Conservation (phyloP, 2,329 filamentous ascomycete species). For the Iodosphaeria phyllophila region DNA sequence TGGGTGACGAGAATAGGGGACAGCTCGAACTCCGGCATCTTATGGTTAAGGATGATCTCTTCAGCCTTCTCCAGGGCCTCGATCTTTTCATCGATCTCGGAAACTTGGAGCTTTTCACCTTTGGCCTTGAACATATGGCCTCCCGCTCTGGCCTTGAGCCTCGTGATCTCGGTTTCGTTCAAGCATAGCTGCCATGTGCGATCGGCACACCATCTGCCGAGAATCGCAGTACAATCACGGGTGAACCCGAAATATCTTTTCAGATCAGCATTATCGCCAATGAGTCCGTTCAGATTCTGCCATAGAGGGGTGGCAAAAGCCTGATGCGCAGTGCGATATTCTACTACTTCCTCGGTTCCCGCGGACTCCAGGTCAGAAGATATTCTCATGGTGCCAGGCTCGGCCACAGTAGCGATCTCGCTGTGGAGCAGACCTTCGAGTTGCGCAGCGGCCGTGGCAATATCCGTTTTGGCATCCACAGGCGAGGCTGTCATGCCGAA, state of each 20-base stretch:
- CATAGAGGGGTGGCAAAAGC: constrained; percentile 48
- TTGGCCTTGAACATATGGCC: constrained; percentile 16
- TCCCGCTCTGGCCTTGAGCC: constrained; percentile 37
- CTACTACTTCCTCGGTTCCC: constrained; percentile 38
- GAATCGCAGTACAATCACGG: constrained; percentile 36
- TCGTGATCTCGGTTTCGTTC: constrained; percentile 39
- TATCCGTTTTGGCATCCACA: constrained; percentile 63
- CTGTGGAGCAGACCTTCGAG: constrained; percentile 65
- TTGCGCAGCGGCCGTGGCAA: constrained; percentile 48
- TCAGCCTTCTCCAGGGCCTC: constrained; percentile 36
- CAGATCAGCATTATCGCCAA: constrained; percentile 26
- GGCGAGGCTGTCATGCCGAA: constrained; percentile 97
- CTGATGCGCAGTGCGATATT: constrained; percentile 26
- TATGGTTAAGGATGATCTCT: constrained; percentile 31
- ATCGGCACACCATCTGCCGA: constrained; percentile 77
- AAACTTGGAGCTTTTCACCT: constrained; percentile 8
- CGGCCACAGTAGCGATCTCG: constrained; percentile 57
- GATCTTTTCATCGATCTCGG: constrained; percentile 8
- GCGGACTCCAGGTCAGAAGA: constrained; percentile 32
- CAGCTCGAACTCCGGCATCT: constrained; percentile 15
- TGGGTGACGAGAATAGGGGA: constrained; percentile 35
- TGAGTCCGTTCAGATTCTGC: constrained; percentile 27
- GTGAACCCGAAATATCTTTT: constrained; percentile 39
- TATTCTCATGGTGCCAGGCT: constrained; percentile 35
- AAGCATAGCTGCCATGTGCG: constrained; percentile 59